Evolutionary conservation across 2,329 filamentous ascomycete genomes (phyloP), one percentile per base, ranked within the genome.

Genomic region (Hypoxylon sp.): DNA sequence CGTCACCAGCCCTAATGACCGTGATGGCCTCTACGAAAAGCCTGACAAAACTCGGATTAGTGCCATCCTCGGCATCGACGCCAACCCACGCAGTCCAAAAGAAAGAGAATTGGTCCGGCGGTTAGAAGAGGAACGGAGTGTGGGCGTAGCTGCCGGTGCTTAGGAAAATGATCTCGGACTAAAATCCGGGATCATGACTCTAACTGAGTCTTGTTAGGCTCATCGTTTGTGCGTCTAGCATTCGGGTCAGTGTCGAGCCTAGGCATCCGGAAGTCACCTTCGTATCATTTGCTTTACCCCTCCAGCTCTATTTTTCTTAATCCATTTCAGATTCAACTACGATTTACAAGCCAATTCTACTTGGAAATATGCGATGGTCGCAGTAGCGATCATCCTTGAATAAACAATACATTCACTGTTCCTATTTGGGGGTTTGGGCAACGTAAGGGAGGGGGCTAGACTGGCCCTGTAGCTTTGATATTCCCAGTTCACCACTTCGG

Each of bases 31-130:
- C 65, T 78, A 77, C 61, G 73, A 75, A 62, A 80, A 80, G 64
- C 79, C 82, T 58, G 87, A 88, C 72, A 87, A 84, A 82, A 90
- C 87, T 37, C 83, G 88, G 71, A 90, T 91, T 72, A 88, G 87
- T 47, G 87, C 88, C 35, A 88, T 91, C 62, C 80, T 90, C 24
- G 88, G 87, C 42, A 88, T 87, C 69, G 86, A 89, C 72, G 84
- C 86, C 42, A 86, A 86, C 75, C 86, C 87, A 21, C 80, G 87
- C 42, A 87, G 85, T 73, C 86, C 86, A 44, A 83, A 84, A 72
- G 87, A 89, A 79, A 81, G 86, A 73, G 86, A 88, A 76, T 80
- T 88, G 75, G 85, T 88, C 62, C 83, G 86, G 73, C 80, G 85
- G 70, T 79, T 88, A 74, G 87, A 88, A 73, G 84, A 88, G 75